Conservation (phyloP, 306 rosid species). For the Vigna unguiculata region DNA sequence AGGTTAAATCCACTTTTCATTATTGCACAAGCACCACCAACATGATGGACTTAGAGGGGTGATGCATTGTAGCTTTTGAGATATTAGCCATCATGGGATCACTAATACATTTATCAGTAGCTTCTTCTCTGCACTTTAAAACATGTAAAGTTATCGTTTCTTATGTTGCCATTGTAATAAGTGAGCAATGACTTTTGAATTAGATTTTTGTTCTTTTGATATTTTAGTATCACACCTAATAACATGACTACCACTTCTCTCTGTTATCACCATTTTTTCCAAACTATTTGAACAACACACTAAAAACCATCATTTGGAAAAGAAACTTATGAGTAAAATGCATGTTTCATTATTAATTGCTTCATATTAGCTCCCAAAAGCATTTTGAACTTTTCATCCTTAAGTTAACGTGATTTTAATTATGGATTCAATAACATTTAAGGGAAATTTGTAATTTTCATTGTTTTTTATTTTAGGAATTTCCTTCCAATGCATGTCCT, state of each 20-base stretch:
- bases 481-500: constrained; percentile 40
- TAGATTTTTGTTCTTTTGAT: constrained; percentile 22
- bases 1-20: not conserved
- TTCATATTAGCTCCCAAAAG: not conserved
- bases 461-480: not conserved
- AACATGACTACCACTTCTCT: constrained; percentile 3
- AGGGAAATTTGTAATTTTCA: constrained; percentile 23
- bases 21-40: constrained; percentile 79
- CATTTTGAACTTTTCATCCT: constrained; percentile 21
- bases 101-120: constrained; percentile 24
- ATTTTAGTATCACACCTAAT: not conserved
- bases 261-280: not conserved
- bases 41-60: too few species aligned
- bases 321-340: constrained; percentile 29
- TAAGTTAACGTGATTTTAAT: constrained; percentile 17
- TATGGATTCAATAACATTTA: constrained; percentile 11
- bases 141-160: constrained; percentile 17
- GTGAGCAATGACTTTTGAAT: not conserved
- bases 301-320: constrained; percentile 26
- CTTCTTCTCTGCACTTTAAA: constrained; percentile 15
- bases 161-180: not conserved
- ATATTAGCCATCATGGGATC: too few species aligned
- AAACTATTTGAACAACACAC: constrained; percentile 2
- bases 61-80: too few species aligned
- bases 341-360: constrained; percentile 25